A percentile compares a stretch with the other conserved stretches of the same genome.
phyloP scores from a whole-genome alignment of 2,329 filamentous ascomycete genomes.

The Colletotrichum nymphaeae region DNA sequence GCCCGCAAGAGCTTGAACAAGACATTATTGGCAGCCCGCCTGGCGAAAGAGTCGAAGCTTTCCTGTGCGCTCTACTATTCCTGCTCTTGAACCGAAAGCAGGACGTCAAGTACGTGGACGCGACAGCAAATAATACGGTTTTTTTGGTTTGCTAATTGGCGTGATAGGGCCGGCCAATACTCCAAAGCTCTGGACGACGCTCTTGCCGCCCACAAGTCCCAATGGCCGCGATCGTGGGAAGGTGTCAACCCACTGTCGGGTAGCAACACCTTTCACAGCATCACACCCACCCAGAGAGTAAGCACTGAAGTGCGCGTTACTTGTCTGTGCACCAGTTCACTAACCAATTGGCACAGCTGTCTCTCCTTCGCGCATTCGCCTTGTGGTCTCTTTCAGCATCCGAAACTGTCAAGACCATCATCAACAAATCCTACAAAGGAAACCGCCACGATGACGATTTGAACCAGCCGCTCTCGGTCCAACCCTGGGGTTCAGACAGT shows the following conservation, averaged over 20 bases:
- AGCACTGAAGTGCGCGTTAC: conserved; percentile 38
- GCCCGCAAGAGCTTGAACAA: conserved; percentile 93
- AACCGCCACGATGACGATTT: conserved; percentile 80
- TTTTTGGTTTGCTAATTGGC: conserved; percentile 10
- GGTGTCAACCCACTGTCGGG: conserved; percentile 86
- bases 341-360: conserved; percentile 69
- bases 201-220: conserved; percentile 82
- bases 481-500: conserved; percentile 90
- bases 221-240: conserved; percentile 91
- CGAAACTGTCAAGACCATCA: conserved; percentile 81
- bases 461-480: conserved; percentile 90
- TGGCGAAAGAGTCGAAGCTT: conserved; percentile 85
- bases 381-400: conserved; percentile 93
- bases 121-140: not conserved
- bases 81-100: conserved; percentile 97
- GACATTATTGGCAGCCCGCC: conserved; percentile 83
- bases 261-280: conserved; percentile 81
- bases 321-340: not conserved
- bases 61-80: conserved; percentile 89
- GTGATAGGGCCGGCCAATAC: conserved; percentile 85
- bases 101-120: conserved; percentile 86
- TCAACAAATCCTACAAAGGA: conserved; percentile 91
- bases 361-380: conserved; percentile 83
- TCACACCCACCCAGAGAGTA: conserved; percentile 87
- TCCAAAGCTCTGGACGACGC: conserved; percentile 94